phyloP scores from a whole-genome alignment of 2,329 filamentous ascomycete species.

The Chaetomium strumarium region DNA sequence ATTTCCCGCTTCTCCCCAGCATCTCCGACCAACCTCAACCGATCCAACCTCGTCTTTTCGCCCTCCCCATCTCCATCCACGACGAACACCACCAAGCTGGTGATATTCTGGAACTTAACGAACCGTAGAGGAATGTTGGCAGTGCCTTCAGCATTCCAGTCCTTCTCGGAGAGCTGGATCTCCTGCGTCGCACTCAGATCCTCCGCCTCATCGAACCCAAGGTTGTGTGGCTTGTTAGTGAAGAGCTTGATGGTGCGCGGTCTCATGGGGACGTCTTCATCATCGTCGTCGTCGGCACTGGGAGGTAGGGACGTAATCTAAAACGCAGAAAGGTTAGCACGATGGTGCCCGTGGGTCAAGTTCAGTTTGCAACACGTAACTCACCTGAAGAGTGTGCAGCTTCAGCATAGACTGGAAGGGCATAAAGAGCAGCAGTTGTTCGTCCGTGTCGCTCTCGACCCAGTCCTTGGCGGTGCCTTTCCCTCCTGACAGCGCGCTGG shows the following conservation, averaged over 20 bases:
- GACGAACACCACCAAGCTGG: constrained; percentile 80
- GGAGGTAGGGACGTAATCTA: constrained; percentile 79
- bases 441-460: constrained; percentile 94
- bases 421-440: constrained; percentile 89
- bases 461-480: constrained; percentile 64
- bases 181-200: constrained; percentile 75
- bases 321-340: constrained; percentile 24
- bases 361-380: constrained; percentile 16
- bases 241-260: constrained; percentile 81
- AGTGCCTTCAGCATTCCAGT: constrained; percentile 79
- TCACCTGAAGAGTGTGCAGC: constrained; percentile 71
- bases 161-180: constrained; percentile 64
- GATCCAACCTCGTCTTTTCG: constrained; percentile 80
- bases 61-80: constrained; percentile 76
- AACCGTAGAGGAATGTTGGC: constrained; percentile 71
- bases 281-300: constrained; percentile 52
- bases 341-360: not conserved
- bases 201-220: constrained; percentile 93
- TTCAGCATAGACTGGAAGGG: constrained; percentile 86
- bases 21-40: constrained; percentile 77
- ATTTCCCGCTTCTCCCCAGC: constrained; percentile 85
- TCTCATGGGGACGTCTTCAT: constrained; percentile 71
- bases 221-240: constrained; percentile 80
- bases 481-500: constrained; percentile 55
- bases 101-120: constrained; percentile 96